Percentiles rank a stretch among this genome's conserved stretches.
Evolutionary conservation across 768 basidiomycete species (phyloP).

Genomic region (Suillus paluster): DNA sequence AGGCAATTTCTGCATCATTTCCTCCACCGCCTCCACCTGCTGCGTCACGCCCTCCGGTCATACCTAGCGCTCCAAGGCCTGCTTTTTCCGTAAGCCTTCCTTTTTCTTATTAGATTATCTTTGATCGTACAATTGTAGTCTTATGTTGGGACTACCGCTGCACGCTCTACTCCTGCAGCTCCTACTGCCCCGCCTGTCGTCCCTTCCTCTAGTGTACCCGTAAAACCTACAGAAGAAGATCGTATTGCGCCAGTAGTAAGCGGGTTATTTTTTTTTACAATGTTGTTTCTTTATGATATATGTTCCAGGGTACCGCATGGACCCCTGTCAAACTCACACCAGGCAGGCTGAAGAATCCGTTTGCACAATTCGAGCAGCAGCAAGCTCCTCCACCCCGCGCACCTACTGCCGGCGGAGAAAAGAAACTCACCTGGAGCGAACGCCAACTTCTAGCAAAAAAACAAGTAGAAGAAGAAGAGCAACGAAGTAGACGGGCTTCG

Average conservation of each 20-base stretch:
- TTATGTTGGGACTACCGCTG: conserved; percentile 11
- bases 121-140: conserved; percentile 17
- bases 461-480: conserved; percentile 79
- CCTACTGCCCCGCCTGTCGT: conserved; percentile 42
- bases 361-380: conserved; percentile 60
- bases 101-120: conserved; percentile 4
- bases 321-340: conserved; percentile 88
- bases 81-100: conserved; percentile 41
- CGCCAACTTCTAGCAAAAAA: conserved; percentile 91
- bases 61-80: conserved; percentile 48
- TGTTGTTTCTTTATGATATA: not conserved
- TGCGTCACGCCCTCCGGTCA: conserved; percentile 50
- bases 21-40: conserved; percentile 49
- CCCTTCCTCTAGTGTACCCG: conserved; percentile 52
- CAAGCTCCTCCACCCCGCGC: conserved; percentile 32
- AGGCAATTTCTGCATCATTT: conserved; percentile 41
- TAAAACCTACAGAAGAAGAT: conserved; percentile 79
- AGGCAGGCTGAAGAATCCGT: conserved; percentile 87
- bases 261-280: not conserved
- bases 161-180: conserved; percentile 30
- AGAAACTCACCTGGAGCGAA: conserved; percentile 94
- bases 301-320: conserved; percentile 73
- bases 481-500: conserved; percentile 60
- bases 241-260: conserved; percentile 76
- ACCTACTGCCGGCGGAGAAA: conserved; percentile 41